Evolutionary conservation across 192 early-diverging fungal species (phyloP).

Genomic region (Backusella tuberculispora): DNA sequence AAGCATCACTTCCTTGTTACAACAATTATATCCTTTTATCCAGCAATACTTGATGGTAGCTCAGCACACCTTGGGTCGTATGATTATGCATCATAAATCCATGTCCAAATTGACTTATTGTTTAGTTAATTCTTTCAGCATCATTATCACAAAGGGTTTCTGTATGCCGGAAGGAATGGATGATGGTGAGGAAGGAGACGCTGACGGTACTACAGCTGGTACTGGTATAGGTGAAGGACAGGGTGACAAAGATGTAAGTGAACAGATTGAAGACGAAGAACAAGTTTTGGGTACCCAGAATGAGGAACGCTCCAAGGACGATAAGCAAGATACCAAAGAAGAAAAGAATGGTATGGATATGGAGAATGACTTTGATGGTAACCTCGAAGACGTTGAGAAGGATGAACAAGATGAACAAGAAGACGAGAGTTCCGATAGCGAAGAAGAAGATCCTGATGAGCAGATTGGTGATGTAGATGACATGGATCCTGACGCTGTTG

Average conservation of each 20-base stretch:
- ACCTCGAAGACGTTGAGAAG: conserved; percentile 82
- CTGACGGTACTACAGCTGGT: conserved; percentile 58
- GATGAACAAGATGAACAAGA: conserved; percentile 65
- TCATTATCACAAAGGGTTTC: conserved; percentile 83
- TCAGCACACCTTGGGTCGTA: conserved; percentile 60
- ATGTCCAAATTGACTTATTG: conserved; percentile 74
- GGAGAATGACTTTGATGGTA: conserved; percentile 95
- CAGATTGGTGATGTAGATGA: conserved; percentile 91
- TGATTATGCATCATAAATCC: conserved; percentile 67
- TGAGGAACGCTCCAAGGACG: conserved; percentile 53
- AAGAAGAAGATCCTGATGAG: conserved; percentile 82
- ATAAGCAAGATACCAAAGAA: conserved; percentile 73
- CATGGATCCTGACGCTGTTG: conserved; percentile 85
- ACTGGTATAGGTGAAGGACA: conserved; percentile 96
- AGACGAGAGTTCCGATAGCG: conserved; percentile 72
- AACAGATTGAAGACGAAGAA: conserved; percentile 97
- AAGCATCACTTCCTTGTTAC: conserved; percentile 43
- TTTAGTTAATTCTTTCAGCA: conserved; percentile 68
- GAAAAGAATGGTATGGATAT: conserved; percentile 91
- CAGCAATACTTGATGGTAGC: conserved; percentile 66
- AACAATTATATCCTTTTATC: conserved; percentile 58
- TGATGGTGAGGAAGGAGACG: conserved; percentile 66
- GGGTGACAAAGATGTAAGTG: conserved; percentile 93
- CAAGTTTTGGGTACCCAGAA: conserved; percentile 91
- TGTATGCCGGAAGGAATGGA: conserved; percentile 76